phyloP scores from a whole-genome alignment of 2,329 filamentous ascomycete genomes.

The Pestalotiopsis sp. region DNA sequence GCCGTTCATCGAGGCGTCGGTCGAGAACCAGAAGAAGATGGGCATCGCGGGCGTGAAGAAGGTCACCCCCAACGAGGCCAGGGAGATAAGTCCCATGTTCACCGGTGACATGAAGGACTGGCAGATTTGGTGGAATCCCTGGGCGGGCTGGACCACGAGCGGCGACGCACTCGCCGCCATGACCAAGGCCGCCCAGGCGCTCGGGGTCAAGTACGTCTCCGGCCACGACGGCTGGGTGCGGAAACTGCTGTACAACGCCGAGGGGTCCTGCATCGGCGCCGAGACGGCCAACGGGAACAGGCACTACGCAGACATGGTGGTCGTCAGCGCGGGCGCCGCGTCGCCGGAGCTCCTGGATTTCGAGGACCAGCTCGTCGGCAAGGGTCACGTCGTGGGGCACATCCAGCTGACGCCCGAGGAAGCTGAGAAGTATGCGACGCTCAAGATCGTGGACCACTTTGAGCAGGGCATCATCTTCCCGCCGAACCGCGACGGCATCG shows the following conservation, averaged over 20 bases:
- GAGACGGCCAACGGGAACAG: neutral
- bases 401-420: neutral
- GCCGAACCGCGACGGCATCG: neutral
- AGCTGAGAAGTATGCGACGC: neutral
- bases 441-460: constrained; percentile 2
- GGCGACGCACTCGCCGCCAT: constrained; percentile 31
- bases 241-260: neutral
- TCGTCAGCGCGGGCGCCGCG: neutral
- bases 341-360: neutral
- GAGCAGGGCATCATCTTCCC: constrained; percentile 3
- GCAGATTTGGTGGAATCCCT: constrained; percentile 27
- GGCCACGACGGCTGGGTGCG: constrained; percentile 19
- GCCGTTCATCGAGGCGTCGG: constrained; percentile 5
- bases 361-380: neutral
- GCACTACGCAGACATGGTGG: neutral
- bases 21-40: neutral
- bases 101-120: constrained; percentile 25
- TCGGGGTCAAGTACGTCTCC: constrained; percentile 29
- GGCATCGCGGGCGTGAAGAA: neutral
- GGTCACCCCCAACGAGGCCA: constrained; percentile 20
- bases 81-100: constrained; percentile 27
- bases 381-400: neutral
- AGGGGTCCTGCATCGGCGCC: neutral
- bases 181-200: constrained; percentile 25
- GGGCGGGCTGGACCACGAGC: constrained; percentile 28